Evolutionary conservation across 2,329 filamentous ascomycete species (phyloP).

Genomic region (Penicillium sp.): DNA sequence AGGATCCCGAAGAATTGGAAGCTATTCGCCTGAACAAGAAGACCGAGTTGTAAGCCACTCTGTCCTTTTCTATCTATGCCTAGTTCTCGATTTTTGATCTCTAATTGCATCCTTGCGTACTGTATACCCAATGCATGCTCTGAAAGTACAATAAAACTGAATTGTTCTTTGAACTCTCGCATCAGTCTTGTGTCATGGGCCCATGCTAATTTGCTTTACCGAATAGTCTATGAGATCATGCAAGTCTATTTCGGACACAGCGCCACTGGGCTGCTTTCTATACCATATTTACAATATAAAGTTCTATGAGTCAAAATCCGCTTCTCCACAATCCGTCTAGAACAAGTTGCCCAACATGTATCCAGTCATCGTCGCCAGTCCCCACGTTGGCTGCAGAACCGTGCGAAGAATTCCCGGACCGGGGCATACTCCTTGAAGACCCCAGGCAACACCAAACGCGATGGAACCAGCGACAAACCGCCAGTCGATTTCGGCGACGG

Average conservation of each 20-base stretch:
- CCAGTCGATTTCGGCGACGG: constrained; percentile 50
- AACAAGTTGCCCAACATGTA: constrained; percentile 47
- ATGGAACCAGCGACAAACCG: constrained; percentile 51
- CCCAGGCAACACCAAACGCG: constrained; percentile 56
- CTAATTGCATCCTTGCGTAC: not conserved
- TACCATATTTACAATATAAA: constrained; percentile 6
- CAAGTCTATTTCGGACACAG: not conserved
- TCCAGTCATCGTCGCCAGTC: constrained; percentile 49
- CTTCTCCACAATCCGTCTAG: constrained; percentile 12
- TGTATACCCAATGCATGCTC: constrained; percentile 11
- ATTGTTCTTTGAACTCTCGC: not conserved
- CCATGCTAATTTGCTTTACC: not conserved
- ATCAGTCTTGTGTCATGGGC: not conserved
- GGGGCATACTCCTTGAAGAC: constrained; percentile 53
- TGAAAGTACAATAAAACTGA: too few relatives aligned
- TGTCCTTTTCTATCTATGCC: constrained; percentile 5
- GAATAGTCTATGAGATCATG: constrained; percentile 1
- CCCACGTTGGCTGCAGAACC: constrained; percentile 52
- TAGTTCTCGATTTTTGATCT: not conserved
- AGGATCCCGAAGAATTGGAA: constrained; percentile 15
- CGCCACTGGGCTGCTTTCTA: not conserved
- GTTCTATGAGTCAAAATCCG: not conserved
- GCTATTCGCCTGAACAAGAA: constrained; percentile 29
- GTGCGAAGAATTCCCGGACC: constrained; percentile 53
- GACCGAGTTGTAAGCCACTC: constrained; percentile 45